A percentile compares a stretch with the other conserved stretches of the same genome.
phyloP scores from a whole-genome alignment of 2,329 filamentous ascomycete species.

The Coniochaeta prunicola region DNA sequence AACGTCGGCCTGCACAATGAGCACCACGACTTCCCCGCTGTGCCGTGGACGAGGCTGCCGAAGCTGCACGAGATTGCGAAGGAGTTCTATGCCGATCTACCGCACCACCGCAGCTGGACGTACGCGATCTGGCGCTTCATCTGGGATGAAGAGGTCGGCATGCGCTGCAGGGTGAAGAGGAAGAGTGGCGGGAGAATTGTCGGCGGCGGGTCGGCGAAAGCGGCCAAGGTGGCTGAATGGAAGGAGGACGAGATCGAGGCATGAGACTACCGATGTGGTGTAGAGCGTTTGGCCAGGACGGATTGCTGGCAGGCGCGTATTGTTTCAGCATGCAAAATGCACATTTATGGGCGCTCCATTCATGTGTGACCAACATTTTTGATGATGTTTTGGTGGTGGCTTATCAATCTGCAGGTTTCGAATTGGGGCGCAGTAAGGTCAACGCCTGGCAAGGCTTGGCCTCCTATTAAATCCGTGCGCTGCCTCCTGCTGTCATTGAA shows the following conservation, averaged over 20 bases:
- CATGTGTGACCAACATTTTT: too few relatives aligned
- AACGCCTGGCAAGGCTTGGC: too few relatives aligned
- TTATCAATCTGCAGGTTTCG: too few relatives aligned
- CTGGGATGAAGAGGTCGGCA: conserved; percentile 77
- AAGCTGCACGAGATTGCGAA: conserved; percentile 70
- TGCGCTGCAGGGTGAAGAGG: conserved; percentile 90
- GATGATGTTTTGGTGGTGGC: too few relatives aligned
- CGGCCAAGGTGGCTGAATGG: conserved; percentile 46
- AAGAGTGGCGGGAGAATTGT: conserved; percentile 65
- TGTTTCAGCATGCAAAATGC: neutral
- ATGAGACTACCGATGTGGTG: conserved; percentile 22
- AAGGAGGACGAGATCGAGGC: conserved; percentile 63
- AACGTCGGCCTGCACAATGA: conserved; percentile 98
- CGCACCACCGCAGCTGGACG: conserved; percentile 82
- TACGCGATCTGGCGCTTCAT: conserved; percentile 96
- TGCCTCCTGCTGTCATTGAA: too few relatives aligned
- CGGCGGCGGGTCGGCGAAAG: conserved; percentile 29
- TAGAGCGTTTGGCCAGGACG: neutral
- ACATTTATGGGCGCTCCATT: too few relatives aligned
- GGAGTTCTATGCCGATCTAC: conserved; percentile 88
- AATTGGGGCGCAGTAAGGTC: too few relatives aligned
- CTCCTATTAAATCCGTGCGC: too few relatives aligned
- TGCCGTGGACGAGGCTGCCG: conserved; percentile 86
- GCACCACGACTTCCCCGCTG: conserved; percentile 96
- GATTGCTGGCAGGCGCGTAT: too few relatives aligned